Percentiles rank a stretch among this genome's conserved stretches.
phyloP scores from a whole-genome alignment of 305 asterid species.

The Solanum hybrid region DNA sequence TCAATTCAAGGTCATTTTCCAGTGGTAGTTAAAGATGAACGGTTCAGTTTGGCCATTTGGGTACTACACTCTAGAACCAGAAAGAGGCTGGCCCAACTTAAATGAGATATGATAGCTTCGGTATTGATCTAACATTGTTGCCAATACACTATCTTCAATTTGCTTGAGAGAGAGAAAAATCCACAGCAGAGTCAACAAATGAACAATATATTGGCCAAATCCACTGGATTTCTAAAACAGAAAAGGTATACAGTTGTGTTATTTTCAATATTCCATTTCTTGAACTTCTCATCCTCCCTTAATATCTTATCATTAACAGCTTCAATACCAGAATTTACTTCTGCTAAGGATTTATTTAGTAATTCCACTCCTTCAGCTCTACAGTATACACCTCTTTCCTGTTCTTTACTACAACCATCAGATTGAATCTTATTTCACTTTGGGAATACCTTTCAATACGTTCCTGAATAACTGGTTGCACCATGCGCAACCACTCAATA shows the following conservation, averaged over 20 bases:
- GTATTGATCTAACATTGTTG: not conserved
- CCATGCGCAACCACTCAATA: constrained; percentile 60
- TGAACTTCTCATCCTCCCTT: constrained; percentile 94
- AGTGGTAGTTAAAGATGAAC: not conserved
- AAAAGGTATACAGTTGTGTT: constrained; percentile 86
- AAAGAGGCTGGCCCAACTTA: not conserved
- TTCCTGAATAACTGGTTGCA: constrained; percentile 79
- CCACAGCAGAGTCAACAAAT: not conserved
- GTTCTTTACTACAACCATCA: constrained; percentile 74
- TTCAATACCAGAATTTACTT: constrained; percentile 66
- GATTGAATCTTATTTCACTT: constrained; percentile 79
- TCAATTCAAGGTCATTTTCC: not conserved
- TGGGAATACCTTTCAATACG: constrained; percentile 76
- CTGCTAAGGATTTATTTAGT: constrained; percentile 42
- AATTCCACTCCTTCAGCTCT: constrained; percentile 82
- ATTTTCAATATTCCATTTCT: constrained; percentile 90
- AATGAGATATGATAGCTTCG: not conserved
- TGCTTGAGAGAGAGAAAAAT: not conserved
- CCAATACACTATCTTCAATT: not conserved
- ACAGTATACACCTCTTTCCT: constrained; percentile 69
- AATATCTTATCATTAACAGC: constrained; percentile 77
- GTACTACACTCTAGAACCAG: not conserved
- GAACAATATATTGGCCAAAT: not conserved
- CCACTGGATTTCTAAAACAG: constrained; percentile 17
- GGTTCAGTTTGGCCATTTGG: not conserved